Evolutionary conservation across 305 asterid species (phyloP).

Genomic region (Fraxinus floribunda): DNA sequence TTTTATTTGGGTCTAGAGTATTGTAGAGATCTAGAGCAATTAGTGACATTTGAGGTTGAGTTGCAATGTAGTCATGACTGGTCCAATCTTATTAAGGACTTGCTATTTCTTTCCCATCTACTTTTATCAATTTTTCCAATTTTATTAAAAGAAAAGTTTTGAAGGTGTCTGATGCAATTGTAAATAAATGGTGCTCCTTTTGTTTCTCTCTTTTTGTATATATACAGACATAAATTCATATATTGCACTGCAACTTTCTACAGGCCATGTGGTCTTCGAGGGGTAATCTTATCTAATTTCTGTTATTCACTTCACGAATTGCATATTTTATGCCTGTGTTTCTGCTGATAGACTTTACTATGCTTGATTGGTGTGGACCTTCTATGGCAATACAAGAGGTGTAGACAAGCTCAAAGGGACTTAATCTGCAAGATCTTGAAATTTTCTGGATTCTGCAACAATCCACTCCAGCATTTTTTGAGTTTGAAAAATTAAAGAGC

Average conservation of each 20-base stretch:
- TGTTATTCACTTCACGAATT: background rate
- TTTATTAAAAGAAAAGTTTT: conserved; percentile 25
- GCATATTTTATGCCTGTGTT: background rate
- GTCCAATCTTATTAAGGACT: conserved; percentile 28
- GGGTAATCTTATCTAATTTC: conserved; percentile 1
- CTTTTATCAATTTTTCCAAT: conserved; percentile 21
- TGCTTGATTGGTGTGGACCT: background rate
- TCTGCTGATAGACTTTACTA: background rate
- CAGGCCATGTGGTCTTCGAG: background rate
- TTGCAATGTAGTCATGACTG: conserved; percentile 20
- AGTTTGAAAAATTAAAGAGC: background rate
- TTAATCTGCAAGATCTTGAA: background rate
- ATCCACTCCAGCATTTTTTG: background rate
- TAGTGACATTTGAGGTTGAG: conserved; percentile 29
- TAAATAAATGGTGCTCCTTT: conserved; percentile 13
- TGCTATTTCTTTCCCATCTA: conserved; percentile 3
- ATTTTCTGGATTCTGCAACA: background rate
- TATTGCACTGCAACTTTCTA: background rate
- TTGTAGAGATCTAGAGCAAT: conserved; percentile 34
- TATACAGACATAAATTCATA: conserved; percentile 8
- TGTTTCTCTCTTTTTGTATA: background rate
- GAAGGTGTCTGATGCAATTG: conserved; percentile 21
- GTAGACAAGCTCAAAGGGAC: background rate
- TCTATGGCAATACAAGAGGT: background rate
- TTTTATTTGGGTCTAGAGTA: conserved; percentile 33